Percentiles rank a stretch among this genome's conserved stretches.
Conservation (phyloP, 305 asterid species). For the Ilex paraguariensis region DNA sequence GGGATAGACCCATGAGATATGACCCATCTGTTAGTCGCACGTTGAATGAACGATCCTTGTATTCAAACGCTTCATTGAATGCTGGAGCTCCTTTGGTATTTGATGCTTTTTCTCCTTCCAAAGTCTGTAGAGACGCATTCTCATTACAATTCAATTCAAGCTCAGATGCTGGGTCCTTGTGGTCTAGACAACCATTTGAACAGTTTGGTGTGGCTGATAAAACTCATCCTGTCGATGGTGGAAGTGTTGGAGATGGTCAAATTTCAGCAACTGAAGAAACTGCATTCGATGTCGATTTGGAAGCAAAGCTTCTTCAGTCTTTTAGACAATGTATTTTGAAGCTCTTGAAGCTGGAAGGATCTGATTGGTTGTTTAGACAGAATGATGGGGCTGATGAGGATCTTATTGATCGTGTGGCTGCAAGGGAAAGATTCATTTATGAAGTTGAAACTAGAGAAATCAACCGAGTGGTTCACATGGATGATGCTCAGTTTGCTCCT, state of each 20-base stretch:
- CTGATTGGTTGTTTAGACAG: conserved; percentile 85
- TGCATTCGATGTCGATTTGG: conserved; percentile 42
- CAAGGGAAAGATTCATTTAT: conserved; percentile 61
- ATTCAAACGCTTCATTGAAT: conserved; percentile 37
- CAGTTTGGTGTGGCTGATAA: conserved; percentile 88
- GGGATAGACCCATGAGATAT: conserved; percentile 40
- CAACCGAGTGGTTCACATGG: conserved; percentile 14
- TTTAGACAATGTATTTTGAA: conserved; percentile 69
- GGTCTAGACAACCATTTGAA: conserved; percentile 87
- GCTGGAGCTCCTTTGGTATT: conserved; percentile 44
- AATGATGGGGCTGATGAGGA: conserved; percentile 96
- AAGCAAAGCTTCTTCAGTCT: conserved; percentile 77
- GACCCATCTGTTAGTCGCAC: conserved; percentile 42
- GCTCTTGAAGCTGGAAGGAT: conserved; percentile 90
- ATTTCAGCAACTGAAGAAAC: conserved; percentile 35
- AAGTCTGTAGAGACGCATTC: conserved; percentile 26
- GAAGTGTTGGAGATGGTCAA: conserved; percentile 6
- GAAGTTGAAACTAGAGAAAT: conserved; percentile 60
- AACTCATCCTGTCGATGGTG: conserved; percentile 21
- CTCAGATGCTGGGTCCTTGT: conserved; percentile 54
- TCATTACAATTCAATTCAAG: conserved; percentile 50
- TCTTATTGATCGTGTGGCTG: conserved; percentile 86
- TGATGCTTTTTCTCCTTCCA: conserved; percentile 47
- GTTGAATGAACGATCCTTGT: conserved; percentile 31
- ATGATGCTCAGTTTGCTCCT: conserved; percentile 17